A percentile compares a stretch with the other conserved stretches of the same genome.
Evolutionary conservation across 2,329 filamentous ascomycete genomes (phyloP).

Genomic region (Aureobasidium sp.): DNA sequence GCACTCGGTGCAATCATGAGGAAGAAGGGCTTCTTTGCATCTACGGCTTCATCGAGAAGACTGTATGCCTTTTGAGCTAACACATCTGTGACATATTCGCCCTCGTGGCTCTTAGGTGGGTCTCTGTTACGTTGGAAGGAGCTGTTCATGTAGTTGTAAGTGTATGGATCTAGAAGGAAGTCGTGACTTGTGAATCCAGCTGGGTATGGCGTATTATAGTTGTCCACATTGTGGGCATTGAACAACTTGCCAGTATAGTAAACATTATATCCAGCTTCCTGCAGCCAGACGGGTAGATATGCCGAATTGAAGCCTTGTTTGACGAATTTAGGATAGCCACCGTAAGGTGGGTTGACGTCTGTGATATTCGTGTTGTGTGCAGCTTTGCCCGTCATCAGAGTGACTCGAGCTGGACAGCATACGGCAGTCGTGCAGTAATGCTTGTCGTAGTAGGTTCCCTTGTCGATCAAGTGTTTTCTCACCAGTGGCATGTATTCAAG

Average conservation of each 20-base stretch:
- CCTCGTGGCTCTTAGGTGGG: slow-evolving; percentile 46
- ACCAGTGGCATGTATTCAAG: slow-evolving; percentile 53
- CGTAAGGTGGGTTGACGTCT: slow-evolving; percentile 46
- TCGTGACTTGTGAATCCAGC: slow-evolving; percentile 51
- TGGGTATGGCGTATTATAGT: slow-evolving; percentile 51
- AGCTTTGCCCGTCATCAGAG: slow-evolving; percentile 51
- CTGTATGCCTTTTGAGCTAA: slow-evolving; percentile 50
- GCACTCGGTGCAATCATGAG: slow-evolving; percentile 57
- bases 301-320: slow-evolving; percentile 56
- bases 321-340: slow-evolving; percentile 59
- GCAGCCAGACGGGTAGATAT: slow-evolving; percentile 64
- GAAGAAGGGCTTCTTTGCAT: slow-evolving; percentile 54
- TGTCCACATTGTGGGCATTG: slow-evolving; percentile 53
- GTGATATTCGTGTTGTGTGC: slow-evolving; percentile 68
- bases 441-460: slow-evolving; percentile 52
- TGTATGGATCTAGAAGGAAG: slow-evolving; percentile 48
- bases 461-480: slow-evolving; percentile 46
- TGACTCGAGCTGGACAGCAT: slow-evolving; percentile 61
- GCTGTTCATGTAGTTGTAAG: slow-evolving; percentile 60
- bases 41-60: slow-evolving; percentile 53
- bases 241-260: slow-evolving; percentile 66
- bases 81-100: slow-evolving; percentile 51
- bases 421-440: slow-evolving; percentile 61
- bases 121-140: slow-evolving; percentile 55
- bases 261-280: slow-evolving; percentile 58